A percentile compares a stretch with the other conserved stretches of the same genome.
Conservation (phyloP, 805 yeast genomes). For the Candida easanensis region DNA sequence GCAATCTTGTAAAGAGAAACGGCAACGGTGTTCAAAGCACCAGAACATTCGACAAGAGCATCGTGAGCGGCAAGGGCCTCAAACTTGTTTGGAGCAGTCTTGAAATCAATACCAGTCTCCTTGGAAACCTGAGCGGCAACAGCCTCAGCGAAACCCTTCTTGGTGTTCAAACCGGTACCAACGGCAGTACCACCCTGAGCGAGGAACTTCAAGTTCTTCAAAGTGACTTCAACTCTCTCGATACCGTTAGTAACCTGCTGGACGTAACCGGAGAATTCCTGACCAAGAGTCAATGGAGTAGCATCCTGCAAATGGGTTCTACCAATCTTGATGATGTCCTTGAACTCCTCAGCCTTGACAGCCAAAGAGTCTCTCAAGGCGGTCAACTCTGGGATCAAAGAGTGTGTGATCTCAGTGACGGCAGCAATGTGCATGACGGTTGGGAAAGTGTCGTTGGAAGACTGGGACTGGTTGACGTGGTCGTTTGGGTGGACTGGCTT, state of each 20-base stretch:
- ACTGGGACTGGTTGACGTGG: slow-evolving; percentile 97
- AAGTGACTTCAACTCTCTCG: slow-evolving; percentile 71
- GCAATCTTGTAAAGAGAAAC: slow-evolving; percentile 94
- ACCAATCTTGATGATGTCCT: slow-evolving; percentile 92
- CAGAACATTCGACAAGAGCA: slow-evolving; percentile 96
- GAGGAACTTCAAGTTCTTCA: slow-evolving; percentile 73
- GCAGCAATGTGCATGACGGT: slow-evolving; percentile 99
- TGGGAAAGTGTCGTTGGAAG: slow-evolving; percentile 99
- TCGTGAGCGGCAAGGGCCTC: slow-evolving; percentile 99
- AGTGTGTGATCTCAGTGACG: slow-evolving; percentile 76
- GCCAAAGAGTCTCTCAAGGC: slow-evolving; percentile 76
- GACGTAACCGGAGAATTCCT: slow-evolving; percentile 95
- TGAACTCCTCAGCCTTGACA: slow-evolving; percentile 78
- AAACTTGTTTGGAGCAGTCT: slow-evolving; percentile 97
- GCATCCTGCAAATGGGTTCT: slow-evolving; percentile 99
- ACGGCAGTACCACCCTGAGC: slow-evolving; percentile 99
- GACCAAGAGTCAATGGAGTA: slow-evolving; percentile 96
- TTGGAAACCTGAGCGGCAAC: slow-evolving; percentile 84
- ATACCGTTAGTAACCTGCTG: slow-evolving; percentile 92
- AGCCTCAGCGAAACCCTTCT: slow-evolving; percentile 80
- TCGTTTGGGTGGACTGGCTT: slow-evolving; percentile 97
- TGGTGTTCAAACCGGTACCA: slow-evolving; percentile 97
- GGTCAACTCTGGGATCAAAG: slow-evolving; percentile 77
- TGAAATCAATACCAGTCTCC: slow-evolving; percentile 84
- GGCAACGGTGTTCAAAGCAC: slow-evolving; percentile 94